phyloP scores from a whole-genome alignment of 306 rosid genomes.

The Macrotyloma uniflorum region DNA sequence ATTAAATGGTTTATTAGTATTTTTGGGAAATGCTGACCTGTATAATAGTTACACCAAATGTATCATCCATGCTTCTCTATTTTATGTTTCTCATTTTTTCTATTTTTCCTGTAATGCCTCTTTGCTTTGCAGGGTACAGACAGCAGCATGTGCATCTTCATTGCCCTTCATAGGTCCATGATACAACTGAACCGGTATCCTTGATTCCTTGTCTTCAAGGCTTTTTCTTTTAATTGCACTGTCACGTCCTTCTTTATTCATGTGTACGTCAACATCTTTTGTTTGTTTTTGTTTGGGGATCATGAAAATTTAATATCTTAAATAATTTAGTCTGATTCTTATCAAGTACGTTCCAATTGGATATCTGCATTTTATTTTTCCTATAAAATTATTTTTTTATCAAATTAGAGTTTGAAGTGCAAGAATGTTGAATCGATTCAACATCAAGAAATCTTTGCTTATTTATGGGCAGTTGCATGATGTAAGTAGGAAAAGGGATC shows the following conservation, averaged over 20 bases:
- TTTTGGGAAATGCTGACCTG: conserved; percentile 31
- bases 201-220: conserved; percentile 33
- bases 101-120: conserved; percentile 31
- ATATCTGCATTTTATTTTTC: conserved; percentile 14
- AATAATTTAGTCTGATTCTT: not conserved
- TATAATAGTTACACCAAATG: conserved; percentile 20
- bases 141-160: conserved; percentile 71
- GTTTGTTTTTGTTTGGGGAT: not conserved
- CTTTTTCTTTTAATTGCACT: conserved; percentile 17
- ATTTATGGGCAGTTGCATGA: not conserved
- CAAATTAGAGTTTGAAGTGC: conserved; percentile 16
- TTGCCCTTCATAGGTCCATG: conserved; percentile 91
- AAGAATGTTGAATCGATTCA: not conserved
- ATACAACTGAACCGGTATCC: conserved; percentile 75
- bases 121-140: conserved; percentile 64
- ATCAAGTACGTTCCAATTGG: not conserved
- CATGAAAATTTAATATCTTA: not conserved
- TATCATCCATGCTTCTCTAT: conserved; percentile 28
- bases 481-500: not conserved
- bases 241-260: conserved; percentile 28
- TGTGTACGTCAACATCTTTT: not conserved
- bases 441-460: conserved; percentile 1
- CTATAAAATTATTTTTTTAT: not conserved
- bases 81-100: conserved; percentile 12
- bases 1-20: conserved; percentile 27